Conservation (phyloP, 2,329 filamentous ascomycete species). For the Trichoderma koningii region DNA sequence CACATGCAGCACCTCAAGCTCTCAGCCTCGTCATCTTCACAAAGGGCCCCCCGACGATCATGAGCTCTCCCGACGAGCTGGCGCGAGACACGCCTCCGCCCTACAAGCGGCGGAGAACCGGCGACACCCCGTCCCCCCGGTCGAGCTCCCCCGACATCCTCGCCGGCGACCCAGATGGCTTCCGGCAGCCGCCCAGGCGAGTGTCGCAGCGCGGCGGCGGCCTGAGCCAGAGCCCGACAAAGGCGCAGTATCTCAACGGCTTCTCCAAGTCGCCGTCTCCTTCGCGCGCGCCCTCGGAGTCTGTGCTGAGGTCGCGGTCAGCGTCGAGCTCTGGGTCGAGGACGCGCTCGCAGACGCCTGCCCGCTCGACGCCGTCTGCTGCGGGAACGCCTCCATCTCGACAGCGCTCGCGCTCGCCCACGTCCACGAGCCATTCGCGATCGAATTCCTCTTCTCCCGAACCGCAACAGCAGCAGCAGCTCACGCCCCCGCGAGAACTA, state of each 20-base stretch:
- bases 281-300: slow-evolving; percentile 37
- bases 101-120: slow-evolving; percentile 41
- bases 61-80: slow-evolving; percentile 37
- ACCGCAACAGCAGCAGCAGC: slow-evolving; percentile 33
- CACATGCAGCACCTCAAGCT: neutral
- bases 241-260: slow-evolving; percentile 29
- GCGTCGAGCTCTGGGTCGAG: slow-evolving; percentile 42
- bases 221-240: slow-evolving; percentile 33
- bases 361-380: slow-evolving; percentile 38
- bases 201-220: slow-evolving; percentile 24
- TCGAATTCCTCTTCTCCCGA: slow-evolving; percentile 36
- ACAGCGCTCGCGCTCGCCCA: slow-evolving; percentile 37
- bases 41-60: slow-evolving; percentile 27
- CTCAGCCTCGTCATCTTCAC: slow-evolving; percentile 29
- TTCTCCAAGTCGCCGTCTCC: slow-evolving; percentile 26
- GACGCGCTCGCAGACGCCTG: slow-evolving; percentile 43
- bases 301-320: slow-evolving; percentile 38
- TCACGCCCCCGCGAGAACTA: slow-evolving; percentile 51
- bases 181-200: slow-evolving; percentile 18
- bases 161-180: slow-evolving; percentile 25
- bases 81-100: slow-evolving; percentile 34
- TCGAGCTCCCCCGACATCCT: slow-evolving; percentile 34
- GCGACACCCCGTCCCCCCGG: slow-evolving; percentile 35
- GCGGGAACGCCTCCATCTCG: slow-evolving; percentile 33
- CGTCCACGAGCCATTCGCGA: slow-evolving; percentile 39